Evolutionary conservation across 2,329 filamentous ascomycete species (phyloP), one percentile per base, ranked within the genome.

Genomic region (Rhinocladiella similis): DNA sequence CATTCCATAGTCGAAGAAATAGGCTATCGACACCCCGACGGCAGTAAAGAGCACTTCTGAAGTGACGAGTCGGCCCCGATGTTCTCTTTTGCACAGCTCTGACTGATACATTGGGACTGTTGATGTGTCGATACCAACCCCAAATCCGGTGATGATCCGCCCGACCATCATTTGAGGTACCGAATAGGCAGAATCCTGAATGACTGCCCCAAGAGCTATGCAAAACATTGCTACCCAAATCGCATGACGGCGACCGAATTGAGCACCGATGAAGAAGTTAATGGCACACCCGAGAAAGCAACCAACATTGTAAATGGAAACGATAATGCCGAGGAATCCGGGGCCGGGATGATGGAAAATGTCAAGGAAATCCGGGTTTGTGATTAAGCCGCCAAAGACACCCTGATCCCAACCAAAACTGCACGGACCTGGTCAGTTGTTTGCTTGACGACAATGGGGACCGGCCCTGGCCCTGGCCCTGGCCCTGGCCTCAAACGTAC

Each of bases 131-230:
- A 79, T 69, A 14, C 80, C 80, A 62, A 80, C 79, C 1, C 79
- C 78, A 54, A 82, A 72, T 5, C 78, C 79, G 2, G 77, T 78
- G 29, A 82, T 71, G 49, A 77, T 74, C 19, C 79, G 73, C 14
- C 77, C 77, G 19, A 79, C 70, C 35, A 73, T 69, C 27, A 74
- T 52, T 20, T 73, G 71, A 2, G 67, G 59, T 7, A 64, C 58
- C 9, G 67, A 66, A 52, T 64, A 72, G 3, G 69, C 61, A 38
- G 66, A 65, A n/a, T 69, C 67, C 60, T 74, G 72, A 39, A 72
- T 56, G n/a, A 64, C 66, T 14, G 70, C 71, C n/a, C 71, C 72
- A 36, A 72, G 27, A 16, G 59, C 59, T 66, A 71, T 60, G 39
- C 49, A 69, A 27, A 54, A 62, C 68, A 73, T 73, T 6, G 58